Base-by-base conservation (phyloP, 116 monocot genomes). In the Cymodocea nodosa region DNA sequence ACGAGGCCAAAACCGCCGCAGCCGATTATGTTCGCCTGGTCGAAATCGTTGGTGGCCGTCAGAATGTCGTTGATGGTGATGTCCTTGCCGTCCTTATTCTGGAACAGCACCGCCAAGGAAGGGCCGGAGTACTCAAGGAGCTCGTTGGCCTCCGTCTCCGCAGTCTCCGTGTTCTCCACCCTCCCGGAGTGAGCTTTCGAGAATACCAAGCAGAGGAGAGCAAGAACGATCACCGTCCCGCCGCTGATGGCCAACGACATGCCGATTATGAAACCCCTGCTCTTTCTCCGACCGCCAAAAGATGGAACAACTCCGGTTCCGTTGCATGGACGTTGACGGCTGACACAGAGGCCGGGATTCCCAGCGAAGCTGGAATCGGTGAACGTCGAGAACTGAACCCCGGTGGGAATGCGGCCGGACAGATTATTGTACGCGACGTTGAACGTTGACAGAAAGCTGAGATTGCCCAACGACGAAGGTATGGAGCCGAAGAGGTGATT, bases 1-100 rank as follows among this genome's bases (percentile, higher is more conserved):
- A 87, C 87, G 14, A 81, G 71, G 0, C 87, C 87, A 35, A 78
- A 87, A 25, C 87, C 87, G 0, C 87, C 87, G 35, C 83, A 83
- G 0, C 87, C 87, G 14, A 87, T 57, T 40, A 87, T 87, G 40
- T 81, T 65, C 16, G 80, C 69, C 57, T 81, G 74, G 49, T 83
- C 75, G 48, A 87, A 87, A 63, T 81, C 79, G 66, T 74, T 59
- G 8, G 87, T 87, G 22, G 81, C 58, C 49, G 72, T 80, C 61
- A 80, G 5, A 63, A 87, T 78, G 19, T 80, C 83, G 18, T 75
- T 57, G n/a, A 87, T 64, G 57, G 63, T 76, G 23, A 87, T 65
- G 60, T 69, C 80, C 30, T 80, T 78, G 52, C 51, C 64, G 37
- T 76, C 79, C 52, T 68, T 76, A 79, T 74, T 80, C 25, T 75